phyloP scores from a whole-genome alignment of 176 grass and related monocot species.

The Olyra latifolia region DNA sequence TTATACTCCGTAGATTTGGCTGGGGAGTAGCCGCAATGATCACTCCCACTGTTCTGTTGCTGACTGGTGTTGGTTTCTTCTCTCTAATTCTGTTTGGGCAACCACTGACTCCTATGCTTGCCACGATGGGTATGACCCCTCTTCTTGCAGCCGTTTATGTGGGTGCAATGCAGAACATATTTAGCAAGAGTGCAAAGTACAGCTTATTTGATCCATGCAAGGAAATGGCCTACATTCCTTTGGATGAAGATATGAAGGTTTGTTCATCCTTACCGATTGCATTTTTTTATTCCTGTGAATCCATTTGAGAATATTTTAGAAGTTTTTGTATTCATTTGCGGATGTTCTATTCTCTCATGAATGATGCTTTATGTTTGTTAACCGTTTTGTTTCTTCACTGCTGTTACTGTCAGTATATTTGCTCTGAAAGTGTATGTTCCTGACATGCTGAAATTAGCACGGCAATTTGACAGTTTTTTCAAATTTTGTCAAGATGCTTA shows the following conservation, averaged over 20 bases:
- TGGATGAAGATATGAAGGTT: constrained; percentile 96
- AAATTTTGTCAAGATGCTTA: background rate
- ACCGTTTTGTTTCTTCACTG: background rate
- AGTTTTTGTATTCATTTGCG: background rate
- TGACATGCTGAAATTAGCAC: background rate
- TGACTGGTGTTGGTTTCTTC: constrained; percentile 85
- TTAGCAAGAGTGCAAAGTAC: constrained; percentile 95
- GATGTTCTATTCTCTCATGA: background rate
- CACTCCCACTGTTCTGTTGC: constrained; percentile 74
- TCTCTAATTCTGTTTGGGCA: constrained; percentile 75
- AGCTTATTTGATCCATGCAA: constrained; percentile 96
- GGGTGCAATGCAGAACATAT: constrained; percentile 86
- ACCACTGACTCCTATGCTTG: constrained; percentile 65
- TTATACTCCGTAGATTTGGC: constrained; percentile 72
- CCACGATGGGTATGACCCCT: constrained; percentile 67
- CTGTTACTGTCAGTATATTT: background rate
- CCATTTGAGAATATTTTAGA: background rate
- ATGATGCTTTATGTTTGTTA: background rate
- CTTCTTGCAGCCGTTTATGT: constrained; percentile 88
- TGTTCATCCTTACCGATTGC: constrained; percentile 4
- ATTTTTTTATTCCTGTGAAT: constrained; percentile 18
- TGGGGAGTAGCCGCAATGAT: constrained; percentile 88
- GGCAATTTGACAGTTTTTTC: background rate
- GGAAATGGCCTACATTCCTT: constrained; percentile 95
- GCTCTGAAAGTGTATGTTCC: background rate